Conservation (phyloP, 352 stramenopile species). For the Globisporangium acanthophoron region DNA sequence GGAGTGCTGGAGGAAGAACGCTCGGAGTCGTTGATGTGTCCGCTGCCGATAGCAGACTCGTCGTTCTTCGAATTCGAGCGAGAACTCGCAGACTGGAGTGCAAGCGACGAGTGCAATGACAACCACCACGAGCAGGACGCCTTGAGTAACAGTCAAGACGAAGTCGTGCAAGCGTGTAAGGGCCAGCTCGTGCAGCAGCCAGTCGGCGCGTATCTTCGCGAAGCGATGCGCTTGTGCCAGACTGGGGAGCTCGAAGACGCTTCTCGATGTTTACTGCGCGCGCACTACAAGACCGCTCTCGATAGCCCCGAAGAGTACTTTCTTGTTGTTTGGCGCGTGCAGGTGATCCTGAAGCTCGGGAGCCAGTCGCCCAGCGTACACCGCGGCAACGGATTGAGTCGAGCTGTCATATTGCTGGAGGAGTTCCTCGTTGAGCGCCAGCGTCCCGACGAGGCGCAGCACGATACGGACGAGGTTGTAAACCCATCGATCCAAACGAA, state of each 20-base stretch:
- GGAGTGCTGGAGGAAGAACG: background rate
- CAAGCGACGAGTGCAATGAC: constrained; percentile 8
- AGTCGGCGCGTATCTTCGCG: constrained; percentile 15
- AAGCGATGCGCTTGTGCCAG: constrained; percentile 16
- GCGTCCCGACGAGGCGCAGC: constrained; percentile 16
- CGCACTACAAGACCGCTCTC: constrained; percentile 43
- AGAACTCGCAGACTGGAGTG: constrained; percentile 20
- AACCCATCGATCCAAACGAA: background rate
- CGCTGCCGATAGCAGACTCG: constrained; percentile 27
- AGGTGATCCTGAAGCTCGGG: constrained; percentile 20
- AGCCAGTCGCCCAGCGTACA: background rate
- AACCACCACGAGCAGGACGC: constrained; percentile 6
- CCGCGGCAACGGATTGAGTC: constrained; percentile 1
- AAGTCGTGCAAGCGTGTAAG: constrained; percentile 2
- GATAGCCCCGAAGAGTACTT: constrained; percentile 54
- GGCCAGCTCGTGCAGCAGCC: constrained; percentile 1
- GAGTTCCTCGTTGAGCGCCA: constrained; percentile 33
- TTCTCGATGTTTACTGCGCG: constrained; percentile 26
- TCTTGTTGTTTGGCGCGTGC: constrained; percentile 34
- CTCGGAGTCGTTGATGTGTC: constrained; percentile 1
- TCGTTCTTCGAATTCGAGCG: constrained; percentile 37
- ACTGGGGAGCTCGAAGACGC: constrained; percentile 17
- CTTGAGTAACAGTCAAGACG: background rate
- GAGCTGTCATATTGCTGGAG: constrained; percentile 23
- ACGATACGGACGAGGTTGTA: constrained; percentile 2